A percentile compares a stretch with the other conserved stretches of the same genome.
These are phyloP conservation scores for Marasmius fiardii DNA, from an alignment of 1,284 basidiomycete species.

Conservation along the genomic window DNA sequence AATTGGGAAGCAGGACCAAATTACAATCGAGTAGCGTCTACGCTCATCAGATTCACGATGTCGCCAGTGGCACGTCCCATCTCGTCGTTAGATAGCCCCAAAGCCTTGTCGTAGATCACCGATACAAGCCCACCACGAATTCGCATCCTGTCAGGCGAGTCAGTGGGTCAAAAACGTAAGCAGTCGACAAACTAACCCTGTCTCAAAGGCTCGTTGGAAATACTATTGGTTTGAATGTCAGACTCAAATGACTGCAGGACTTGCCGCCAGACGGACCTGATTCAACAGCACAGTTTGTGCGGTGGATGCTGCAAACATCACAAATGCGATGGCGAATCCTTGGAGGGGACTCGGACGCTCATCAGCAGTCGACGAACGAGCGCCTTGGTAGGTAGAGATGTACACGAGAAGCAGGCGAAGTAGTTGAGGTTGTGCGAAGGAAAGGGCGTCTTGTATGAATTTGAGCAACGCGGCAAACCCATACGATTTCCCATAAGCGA, in stretches of 20 bases:
- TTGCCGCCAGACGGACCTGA: constrained; percentile 51
- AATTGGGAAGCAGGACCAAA: neutral
- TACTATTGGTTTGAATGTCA: constrained; percentile 44
- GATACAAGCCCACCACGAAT: constrained; percentile 86
- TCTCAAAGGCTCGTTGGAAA: constrained; percentile 79
- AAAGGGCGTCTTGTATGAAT: constrained; percentile 73
- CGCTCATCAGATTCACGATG: constrained; percentile 92
- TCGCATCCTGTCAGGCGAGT: constrained; percentile 57
- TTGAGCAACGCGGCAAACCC: constrained; percentile 68
- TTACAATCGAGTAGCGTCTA: constrained; percentile 76
- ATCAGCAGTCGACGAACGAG: constrained; percentile 29
- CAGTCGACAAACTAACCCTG: constrained; percentile 44
- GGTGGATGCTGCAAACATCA: constrained; percentile 81
- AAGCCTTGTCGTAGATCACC: constrained; percentile 83
- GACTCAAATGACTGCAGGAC: neutral
- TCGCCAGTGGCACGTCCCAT: constrained; percentile 82
- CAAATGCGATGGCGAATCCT: constrained; percentile 73
- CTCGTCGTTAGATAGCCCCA: constrained; percentile 85
- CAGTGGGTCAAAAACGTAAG: constrained; percentile 1
- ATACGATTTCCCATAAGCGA: constrained; percentile 81
- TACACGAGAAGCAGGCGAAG: constrained; percentile 80
- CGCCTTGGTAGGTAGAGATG: constrained; percentile 71
- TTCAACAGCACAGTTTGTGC: constrained; percentile 84
- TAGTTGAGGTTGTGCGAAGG: constrained; percentile 89
- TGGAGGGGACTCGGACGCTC: constrained; percentile 37